phyloP scores from a whole-genome alignment of 169 alveolate genomes.

The Eimeria necatrix region DNA sequence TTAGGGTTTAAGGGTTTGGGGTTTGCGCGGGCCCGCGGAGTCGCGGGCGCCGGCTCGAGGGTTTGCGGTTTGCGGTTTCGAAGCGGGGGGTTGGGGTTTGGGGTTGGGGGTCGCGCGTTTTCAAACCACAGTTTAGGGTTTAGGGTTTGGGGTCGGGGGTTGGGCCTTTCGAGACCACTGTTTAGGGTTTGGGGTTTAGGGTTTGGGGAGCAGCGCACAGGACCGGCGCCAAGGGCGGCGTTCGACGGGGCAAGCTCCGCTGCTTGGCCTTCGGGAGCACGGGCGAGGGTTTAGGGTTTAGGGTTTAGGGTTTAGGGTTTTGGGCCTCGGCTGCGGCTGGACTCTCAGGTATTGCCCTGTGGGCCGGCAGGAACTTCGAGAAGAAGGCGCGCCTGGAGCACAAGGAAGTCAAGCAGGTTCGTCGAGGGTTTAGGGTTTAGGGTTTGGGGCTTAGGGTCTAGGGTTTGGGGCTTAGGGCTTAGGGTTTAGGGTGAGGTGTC shows the following conservation, averaged over 20 bases:
- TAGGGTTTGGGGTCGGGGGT: too few relatives aligned
- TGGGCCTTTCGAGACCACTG: too few relatives aligned
- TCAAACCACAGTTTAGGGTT: too few relatives aligned
- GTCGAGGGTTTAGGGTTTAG: constrained; percentile 53
- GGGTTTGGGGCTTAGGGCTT: neutral
- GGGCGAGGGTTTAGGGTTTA: neutral
- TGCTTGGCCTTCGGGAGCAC: neutral
- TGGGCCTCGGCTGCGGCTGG: neutral
- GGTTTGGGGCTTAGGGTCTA: neutral
- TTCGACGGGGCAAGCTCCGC: too few relatives aligned
- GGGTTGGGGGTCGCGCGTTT: too few relatives aligned
- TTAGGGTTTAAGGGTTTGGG: neutral
- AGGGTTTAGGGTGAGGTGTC: neutral
- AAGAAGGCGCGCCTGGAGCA: constrained; percentile 92
- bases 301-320: constrained; percentile 16
- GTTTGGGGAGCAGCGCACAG: too few relatives aligned
- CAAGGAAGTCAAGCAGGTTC: constrained; percentile 91
- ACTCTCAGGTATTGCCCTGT: constrained; percentile 88
- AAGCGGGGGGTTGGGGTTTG: neutral
- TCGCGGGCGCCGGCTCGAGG: neutral
- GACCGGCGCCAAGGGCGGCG: too few relatives aligned
- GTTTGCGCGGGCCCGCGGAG: neutral
- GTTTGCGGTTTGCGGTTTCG: neutral
- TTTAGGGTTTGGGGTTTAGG: too few relatives aligned
- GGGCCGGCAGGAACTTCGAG: constrained; percentile 93